These are phyloP conservation scores for Silene conica DNA, from an alignment of 148 eudicot genomes.

Conservation along the genomic window DNA sequence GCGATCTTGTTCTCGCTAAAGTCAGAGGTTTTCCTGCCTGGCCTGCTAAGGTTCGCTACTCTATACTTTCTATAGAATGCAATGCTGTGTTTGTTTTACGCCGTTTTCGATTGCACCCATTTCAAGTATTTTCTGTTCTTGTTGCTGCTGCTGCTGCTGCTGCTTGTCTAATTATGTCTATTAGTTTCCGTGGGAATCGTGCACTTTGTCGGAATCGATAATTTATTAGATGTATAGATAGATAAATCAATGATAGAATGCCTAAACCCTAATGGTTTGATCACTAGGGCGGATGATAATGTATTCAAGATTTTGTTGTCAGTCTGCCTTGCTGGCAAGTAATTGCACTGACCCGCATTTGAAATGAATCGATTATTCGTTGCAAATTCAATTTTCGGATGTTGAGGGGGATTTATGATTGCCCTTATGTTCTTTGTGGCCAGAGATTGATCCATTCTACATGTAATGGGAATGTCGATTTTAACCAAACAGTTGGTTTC, in stretches of 20 bases:
- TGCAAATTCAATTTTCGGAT: neutral
- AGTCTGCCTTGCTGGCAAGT: neutral
- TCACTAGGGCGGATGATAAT: conserved; percentile 1
- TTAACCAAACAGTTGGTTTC: too few relatives aligned
- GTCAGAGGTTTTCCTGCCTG: conserved; percentile 92
- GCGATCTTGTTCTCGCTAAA: conserved; percentile 98
- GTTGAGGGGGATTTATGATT: neutral
- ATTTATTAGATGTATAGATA: neutral
- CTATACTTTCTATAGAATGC: neutral
- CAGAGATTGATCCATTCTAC: too few relatives aligned
- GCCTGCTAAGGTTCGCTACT: conserved; percentile 78
- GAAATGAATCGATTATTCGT: neutral
- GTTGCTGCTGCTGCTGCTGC: neutral
- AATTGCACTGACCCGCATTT: neutral
- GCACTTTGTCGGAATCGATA: neutral
- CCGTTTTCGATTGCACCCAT: neutral
- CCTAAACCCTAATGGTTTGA: neutral
- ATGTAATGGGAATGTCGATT: too few relatives aligned
- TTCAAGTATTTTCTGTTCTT: neutral
- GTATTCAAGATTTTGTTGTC: neutral
- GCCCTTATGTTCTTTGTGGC: neutral
- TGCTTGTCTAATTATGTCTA: neutral
- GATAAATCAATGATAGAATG: neutral
- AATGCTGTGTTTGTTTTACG: neutral
- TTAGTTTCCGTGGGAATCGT: neutral